These are phyloP conservation scores for Arthroderma sp. DNA, from an alignment of 2,329 filamentous ascomycete genomes.

Conservation along the genomic window DNA sequence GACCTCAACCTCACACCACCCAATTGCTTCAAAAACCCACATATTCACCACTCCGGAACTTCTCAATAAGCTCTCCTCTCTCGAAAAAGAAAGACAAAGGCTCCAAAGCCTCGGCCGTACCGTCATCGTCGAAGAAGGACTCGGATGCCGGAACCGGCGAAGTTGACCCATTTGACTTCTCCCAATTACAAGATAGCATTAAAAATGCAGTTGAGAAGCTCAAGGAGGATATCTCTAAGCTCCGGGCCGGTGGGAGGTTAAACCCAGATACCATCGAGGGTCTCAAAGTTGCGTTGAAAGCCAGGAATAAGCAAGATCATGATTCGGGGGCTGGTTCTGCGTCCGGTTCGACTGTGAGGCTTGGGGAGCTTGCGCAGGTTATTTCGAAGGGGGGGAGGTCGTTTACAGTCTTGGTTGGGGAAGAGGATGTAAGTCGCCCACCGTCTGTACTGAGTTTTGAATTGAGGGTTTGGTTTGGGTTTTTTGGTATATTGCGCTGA, in stretches of 20 bases:
- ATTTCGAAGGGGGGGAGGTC: constrained; percentile 49
- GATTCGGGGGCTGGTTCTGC: constrained; percentile 9
- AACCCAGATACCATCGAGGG: constrained; percentile 49
- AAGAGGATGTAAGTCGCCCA: constrained; percentile 42
- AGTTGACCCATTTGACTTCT: constrained; percentile 49
- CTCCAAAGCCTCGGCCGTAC: constrained; percentile 26
- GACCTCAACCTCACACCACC: not conserved
- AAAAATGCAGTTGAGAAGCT: constrained; percentile 42
- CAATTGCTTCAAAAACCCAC: not conserved
- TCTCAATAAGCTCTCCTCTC: constrained; percentile 30
- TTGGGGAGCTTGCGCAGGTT: constrained; percentile 54
- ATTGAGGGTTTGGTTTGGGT: not conserved
- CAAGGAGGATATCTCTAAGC: constrained; percentile 47
- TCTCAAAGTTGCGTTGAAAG: constrained; percentile 47
- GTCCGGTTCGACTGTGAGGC: constrained; percentile 36
- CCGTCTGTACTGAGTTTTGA: not conserved
- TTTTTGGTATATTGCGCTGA: not conserved
- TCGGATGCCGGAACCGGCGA: constrained; percentile 13
- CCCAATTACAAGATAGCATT: constrained; percentile 43
- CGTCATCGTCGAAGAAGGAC: constrained; percentile 17
- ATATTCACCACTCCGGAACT: constrained; percentile 12
- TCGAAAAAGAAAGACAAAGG: constrained; percentile 39
- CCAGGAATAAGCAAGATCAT: constrained; percentile 34
- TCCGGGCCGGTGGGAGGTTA: constrained; percentile 49
- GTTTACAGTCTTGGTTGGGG: constrained; percentile 49